Base-by-base conservation (phyloP, 2,329 filamentous ascomycete species). In the Sphaceloma murrayae region DNA sequence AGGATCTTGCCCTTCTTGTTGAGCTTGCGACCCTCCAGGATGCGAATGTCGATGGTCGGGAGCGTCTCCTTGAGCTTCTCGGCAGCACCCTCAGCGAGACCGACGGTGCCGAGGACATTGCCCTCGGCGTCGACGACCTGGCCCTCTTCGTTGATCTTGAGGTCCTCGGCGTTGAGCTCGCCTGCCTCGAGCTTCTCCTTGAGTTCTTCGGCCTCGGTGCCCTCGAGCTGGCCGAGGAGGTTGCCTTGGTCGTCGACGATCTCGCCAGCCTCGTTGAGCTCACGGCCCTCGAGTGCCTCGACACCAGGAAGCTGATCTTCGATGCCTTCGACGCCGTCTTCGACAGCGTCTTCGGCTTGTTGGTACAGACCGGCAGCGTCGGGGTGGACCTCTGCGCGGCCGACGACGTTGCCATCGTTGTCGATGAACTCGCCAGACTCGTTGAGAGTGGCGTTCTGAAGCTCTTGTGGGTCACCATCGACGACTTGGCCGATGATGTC, bases 1-100 rank as follows among this genome's bases (percentile, higher is more conserved):
- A 72, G 63, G 43, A 72, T 60, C 59, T 69, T 68, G 59, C 68
- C 68, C 62, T 74, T 74, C 63, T 74, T 74, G 62, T 74, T 75
- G 59, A 75, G 66, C 58, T 73, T 73, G 44, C 69, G 62, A 53
- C 72, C 67, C 54, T 74, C 62, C 36, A 73, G 54, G 53, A 71
- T 70, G 46, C 67, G 62, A 32, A 68, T 56, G 50, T 70, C 67
- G 32, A 69, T 60, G 39, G 54, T 48, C 30, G 58, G 53, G 18
- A 61, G 58, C 31, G 46, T 49, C 43, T 66, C 64, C 50, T 64
- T 62, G 47, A 69, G 63, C 54, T 65, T 67, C 50, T 71, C 67
- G 42, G 65, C 61, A 50, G 67, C 62, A 48, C 67, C 67, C 43
- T 70, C 67, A 36, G 67, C 67, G 49, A 71, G 65, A 50, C 72